Conservation (phyloP, 805 yeast species). For the Pichia gijzeniarum region DNA sequence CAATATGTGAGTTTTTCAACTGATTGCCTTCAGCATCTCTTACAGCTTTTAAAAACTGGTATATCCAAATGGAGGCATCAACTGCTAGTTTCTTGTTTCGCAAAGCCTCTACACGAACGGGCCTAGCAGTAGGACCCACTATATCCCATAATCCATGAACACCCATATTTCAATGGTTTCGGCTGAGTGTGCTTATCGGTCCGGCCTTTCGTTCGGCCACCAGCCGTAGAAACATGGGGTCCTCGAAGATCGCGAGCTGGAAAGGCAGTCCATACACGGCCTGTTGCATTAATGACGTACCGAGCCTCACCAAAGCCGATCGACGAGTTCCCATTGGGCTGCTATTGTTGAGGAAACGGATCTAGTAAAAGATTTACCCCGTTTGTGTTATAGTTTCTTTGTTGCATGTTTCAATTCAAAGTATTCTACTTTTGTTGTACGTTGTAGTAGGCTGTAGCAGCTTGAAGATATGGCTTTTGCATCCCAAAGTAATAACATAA, state of each 20-base stretch:
- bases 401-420: too few relatives aligned
- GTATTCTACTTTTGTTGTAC: too few relatives aligned
- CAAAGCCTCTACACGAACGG: slow-evolving; percentile 82
- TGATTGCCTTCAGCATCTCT: slow-evolving; percentile 80
- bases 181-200: too few relatives aligned
- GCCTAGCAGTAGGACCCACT: slow-evolving; percentile 81
- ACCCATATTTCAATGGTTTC: slow-evolving; percentile 75
- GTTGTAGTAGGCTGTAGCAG: too few relatives aligned
- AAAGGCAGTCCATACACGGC: too few relatives aligned
- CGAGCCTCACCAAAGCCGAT: not conserved
- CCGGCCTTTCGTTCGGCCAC: too few relatives aligned
- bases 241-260: too few relatives aligned
- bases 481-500: not conserved
- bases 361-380: too few relatives aligned
- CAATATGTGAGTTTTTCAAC: slow-evolving; percentile 73
- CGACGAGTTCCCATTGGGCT: too few relatives aligned
- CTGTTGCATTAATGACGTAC: not conserved
- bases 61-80: slow-evolving; percentile 98
- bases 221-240: too few relatives aligned
- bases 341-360: too few relatives aligned
- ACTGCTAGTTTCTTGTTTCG: slow-evolving; percentile 78
- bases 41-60: slow-evolving; percentile 92
- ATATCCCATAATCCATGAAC: slow-evolving; percentile 93
- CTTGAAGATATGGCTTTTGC: not conserved
- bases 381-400: too few relatives aligned